Percentiles rank a stretch among this genome's conserved stretches.
These are phyloP conservation scores for Exophiala aquamarina DNA, from an alignment of 2,329 filamentous ascomycete species.

Conservation along the genomic window DNA sequence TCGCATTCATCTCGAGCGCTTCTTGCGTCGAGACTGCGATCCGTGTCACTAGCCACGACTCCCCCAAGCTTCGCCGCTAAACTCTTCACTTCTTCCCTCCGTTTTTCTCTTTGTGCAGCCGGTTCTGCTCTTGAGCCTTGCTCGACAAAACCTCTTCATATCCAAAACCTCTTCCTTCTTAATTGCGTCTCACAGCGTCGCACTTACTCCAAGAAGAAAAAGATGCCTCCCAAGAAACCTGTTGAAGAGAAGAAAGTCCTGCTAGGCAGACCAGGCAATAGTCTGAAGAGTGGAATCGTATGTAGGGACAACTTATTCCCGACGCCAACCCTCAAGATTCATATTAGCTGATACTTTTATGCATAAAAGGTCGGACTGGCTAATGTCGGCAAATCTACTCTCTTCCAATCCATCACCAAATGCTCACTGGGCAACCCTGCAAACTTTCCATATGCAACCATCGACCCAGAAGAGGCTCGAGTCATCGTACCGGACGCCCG, in stretches of 20 bases:
- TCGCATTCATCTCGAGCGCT: constrained; percentile 13
- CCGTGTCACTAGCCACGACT: constrained; percentile 2
- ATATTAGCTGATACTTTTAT: constrained; percentile 12
- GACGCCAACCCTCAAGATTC: neutral
- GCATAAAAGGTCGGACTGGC: constrained; percentile 80
- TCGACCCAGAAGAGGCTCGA: constrained; percentile 96
- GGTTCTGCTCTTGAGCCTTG: constrained; percentile 61
- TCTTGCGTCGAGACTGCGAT: constrained; percentile 14
- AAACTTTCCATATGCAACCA: constrained; percentile 99
- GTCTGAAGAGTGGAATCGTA: constrained; percentile 96
- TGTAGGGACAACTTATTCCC: constrained; percentile 56
- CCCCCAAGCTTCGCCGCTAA: constrained; percentile 5
- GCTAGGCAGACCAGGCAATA: constrained; percentile 94
- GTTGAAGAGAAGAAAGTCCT: constrained; percentile 93
- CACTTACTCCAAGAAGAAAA: constrained; percentile 62
- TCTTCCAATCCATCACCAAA: constrained; percentile 99
- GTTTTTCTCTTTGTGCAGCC: constrained; percentile 61
- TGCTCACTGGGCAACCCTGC: constrained; percentile 95
- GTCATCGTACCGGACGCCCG: constrained; percentile 95
- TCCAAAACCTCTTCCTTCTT: constrained; percentile 13
- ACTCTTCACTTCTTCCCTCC: constrained; percentile 56
- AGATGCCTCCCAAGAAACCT: constrained; percentile 95
- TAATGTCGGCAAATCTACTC: constrained; percentile 98
- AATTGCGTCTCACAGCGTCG: constrained; percentile 31
- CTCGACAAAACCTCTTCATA: constrained; percentile 20